A percentile compares a stretch with the other conserved stretches of the same genome.
Evolutionary conservation across 176 grass and related monocot species (phyloP).

Genomic region (Raddia guianensis): DNA sequence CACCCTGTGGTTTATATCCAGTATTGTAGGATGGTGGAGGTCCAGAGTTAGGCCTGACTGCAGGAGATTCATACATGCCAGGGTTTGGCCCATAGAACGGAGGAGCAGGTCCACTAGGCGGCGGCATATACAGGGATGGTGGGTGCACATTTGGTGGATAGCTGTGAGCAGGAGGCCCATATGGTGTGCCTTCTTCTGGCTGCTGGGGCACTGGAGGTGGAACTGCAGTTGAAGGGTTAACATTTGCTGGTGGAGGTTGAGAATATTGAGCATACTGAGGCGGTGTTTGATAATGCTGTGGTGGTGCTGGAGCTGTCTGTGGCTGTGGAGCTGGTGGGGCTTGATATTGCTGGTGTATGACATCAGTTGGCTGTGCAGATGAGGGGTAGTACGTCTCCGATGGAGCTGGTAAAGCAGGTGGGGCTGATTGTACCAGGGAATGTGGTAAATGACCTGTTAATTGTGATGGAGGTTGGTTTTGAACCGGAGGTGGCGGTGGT

Average conservation of each 20-base stretch:
- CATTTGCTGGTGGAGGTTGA: conserved; percentile 50
- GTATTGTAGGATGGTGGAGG: conserved; percentile 46
- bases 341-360: conserved; percentile 63
- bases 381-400: conserved; percentile 59
- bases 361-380: conserved; percentile 50
- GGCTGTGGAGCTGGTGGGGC: conserved; percentile 36
- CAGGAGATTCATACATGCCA: conserved; percentile 56
- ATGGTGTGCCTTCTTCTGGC: conserved; percentile 56
- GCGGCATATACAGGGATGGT: conserved; percentile 57
- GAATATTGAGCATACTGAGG: conserved; percentile 58
- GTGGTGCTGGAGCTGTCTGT: conserved; percentile 36
- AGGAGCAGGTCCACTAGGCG: conserved; percentile 46
- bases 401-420: conserved; percentile 18
- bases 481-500: conserved; percentile 47
- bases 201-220: conserved; percentile 46
- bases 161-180: conserved; percentile 54
- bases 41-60: conserved; percentile 54
- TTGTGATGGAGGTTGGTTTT: conserved; percentile 53
- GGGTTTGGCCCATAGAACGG: conserved; percentile 66
- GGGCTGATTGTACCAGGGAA: conserved; percentile 49
- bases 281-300: conserved; percentile 42
- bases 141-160: conserved; percentile 57
- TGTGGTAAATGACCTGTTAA: conserved; percentile 50
- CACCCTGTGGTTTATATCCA: conserved; percentile 60
- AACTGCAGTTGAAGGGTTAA: conserved; percentile 47